These are phyloP conservation scores for Eucalyptus fibrosa DNA, from an alignment of 345 rosid species.

Conservation along the genomic window DNA sequence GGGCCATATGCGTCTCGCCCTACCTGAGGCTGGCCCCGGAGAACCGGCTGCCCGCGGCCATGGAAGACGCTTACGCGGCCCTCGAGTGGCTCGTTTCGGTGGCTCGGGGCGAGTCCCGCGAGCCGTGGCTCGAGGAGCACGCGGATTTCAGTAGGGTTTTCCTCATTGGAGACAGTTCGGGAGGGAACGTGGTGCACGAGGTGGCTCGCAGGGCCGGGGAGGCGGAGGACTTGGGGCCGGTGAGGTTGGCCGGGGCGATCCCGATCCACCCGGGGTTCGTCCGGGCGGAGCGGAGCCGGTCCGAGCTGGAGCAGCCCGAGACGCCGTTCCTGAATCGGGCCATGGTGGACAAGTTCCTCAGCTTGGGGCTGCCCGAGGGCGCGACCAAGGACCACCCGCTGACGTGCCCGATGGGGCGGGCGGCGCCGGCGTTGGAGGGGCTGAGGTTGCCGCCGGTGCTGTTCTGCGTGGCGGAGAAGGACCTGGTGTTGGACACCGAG, in stretches of 20 bases:
- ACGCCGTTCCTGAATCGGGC: constrained; percentile 43
- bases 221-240: background rate
- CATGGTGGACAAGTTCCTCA: constrained; percentile 51
- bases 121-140: constrained; percentile 14
- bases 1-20: constrained; percentile 21
- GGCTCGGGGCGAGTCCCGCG: constrained; percentile 6
- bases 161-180: constrained; percentile 38
- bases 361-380: constrained; percentile 27
- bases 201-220: constrained; percentile 25
- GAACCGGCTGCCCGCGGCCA: constrained; percentile 27
- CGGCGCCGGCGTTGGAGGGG: constrained; percentile 11
- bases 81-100: constrained; percentile 31
- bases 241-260: constrained; percentile 23
- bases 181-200: constrained; percentile 28
- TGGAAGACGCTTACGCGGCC: constrained; percentile 21
- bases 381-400: constrained; percentile 38
- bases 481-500: constrained; percentile 37
- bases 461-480: constrained; percentile 35
- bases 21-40: constrained; percentile 31
- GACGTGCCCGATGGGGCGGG: constrained; percentile 53
- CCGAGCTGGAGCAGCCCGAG: constrained; percentile 46
- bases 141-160: constrained; percentile 28
- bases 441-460: constrained; percentile 38
- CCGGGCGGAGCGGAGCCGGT: constrained; percentile 38
- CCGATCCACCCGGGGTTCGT: constrained; percentile 42